Conservation (phyloP, 371 early-diverging fungal genomes). For the Dichotomocladium elegans region DNA sequence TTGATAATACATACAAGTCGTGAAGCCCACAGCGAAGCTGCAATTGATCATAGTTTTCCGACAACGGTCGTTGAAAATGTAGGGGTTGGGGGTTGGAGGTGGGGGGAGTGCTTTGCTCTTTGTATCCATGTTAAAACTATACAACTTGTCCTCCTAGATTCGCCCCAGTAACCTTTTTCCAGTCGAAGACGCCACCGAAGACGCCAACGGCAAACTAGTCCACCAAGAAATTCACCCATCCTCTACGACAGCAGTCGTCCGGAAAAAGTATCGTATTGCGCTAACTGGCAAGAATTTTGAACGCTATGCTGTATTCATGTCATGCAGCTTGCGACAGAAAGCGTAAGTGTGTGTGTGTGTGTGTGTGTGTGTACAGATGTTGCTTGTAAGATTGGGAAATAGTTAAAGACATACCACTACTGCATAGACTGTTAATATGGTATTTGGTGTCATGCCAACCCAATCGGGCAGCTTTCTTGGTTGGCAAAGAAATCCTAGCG, state of each 20-base stretch:
- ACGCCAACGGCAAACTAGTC: neutral
- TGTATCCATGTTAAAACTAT: too few species aligned
- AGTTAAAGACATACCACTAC: neutral
- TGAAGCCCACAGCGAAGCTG: conserved; percentile 1
- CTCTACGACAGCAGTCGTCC: neutral
- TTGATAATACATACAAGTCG: neutral
- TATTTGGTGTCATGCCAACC: conserved; percentile 30
- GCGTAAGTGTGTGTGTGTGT: conserved; percentile 19
- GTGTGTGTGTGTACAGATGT: too few species aligned
- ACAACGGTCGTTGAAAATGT: conserved; percentile 7
- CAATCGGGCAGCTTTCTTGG: conserved; percentile 39
- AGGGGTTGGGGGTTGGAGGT: too few species aligned
- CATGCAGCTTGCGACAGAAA: conserved; percentile 30
- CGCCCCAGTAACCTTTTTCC: too few species aligned
- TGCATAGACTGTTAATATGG: conserved; percentile 11
- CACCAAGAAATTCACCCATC: neutral
- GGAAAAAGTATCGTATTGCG: conserved; percentile 35
- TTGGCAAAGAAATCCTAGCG: conserved; percentile 46
- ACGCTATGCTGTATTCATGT: conserved; percentile 34
- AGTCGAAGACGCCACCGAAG: neutral
- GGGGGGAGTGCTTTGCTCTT: too few species aligned
- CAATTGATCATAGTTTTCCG: conserved; percentile 14
- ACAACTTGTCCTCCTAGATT: too few species aligned
- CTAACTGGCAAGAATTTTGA: conserved; percentile 43
- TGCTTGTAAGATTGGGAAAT: neutral